Evolutionary conservation across 495 filamentous ascomycete species (phyloP).

Genomic region (Trichodelitschia bisporula): DNA sequence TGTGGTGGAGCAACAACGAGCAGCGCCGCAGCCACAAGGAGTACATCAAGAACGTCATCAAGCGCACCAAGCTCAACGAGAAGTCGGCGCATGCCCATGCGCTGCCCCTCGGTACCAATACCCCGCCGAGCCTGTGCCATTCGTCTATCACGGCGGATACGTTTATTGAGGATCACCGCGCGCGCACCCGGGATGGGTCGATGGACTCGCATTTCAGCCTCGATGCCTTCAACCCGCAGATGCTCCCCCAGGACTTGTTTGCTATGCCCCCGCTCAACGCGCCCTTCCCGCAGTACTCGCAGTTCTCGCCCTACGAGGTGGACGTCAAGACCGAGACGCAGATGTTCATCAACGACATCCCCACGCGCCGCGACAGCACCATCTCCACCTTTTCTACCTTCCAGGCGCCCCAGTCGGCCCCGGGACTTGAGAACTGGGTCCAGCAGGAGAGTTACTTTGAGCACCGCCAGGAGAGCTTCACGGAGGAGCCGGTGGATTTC

Average conservation of each 20-base stretch:
- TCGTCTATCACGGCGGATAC: slow-evolving; percentile 60
- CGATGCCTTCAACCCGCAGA: slow-evolving; percentile 50
- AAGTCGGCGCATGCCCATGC: slow-evolving; percentile 32
- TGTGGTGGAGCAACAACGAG: slow-evolving; percentile 91
- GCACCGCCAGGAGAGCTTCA: slow-evolving; percentile 31
- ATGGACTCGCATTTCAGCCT: slow-evolving; percentile 53
- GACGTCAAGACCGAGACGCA: slow-evolving; percentile 91
- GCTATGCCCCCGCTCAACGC: slow-evolving; percentile 14
- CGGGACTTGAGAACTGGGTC: slow-evolving; percentile 57
- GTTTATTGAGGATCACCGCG: slow-evolving; percentile 46
- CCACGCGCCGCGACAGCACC: slow-evolving; percentile 56
- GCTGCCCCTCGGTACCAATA: slow-evolving; percentile 29
- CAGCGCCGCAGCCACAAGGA: slow-evolving; percentile 73
- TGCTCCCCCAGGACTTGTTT: slow-evolving; percentile 17
- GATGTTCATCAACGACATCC: slow-evolving; percentile 80
- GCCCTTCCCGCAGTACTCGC: slow-evolving; percentile 10
- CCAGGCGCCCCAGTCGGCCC: slow-evolving; percentile 28
- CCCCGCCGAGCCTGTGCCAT: slow-evolving; percentile 59
- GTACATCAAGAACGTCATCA: slow-evolving; percentile 87
- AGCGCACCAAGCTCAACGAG: slow-evolving; percentile 81
- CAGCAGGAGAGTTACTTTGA: slow-evolving; percentile 48
- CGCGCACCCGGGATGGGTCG: slow-evolving; percentile 45
- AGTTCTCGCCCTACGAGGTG: slow-evolving; percentile 48
- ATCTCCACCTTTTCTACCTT: slow-evolving; percentile 73
- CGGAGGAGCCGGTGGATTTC: slow-evolving; percentile 40